phyloP scores from a whole-genome alignment of 495 filamentous ascomycete species.

The Penicillium angulare region DNA sequence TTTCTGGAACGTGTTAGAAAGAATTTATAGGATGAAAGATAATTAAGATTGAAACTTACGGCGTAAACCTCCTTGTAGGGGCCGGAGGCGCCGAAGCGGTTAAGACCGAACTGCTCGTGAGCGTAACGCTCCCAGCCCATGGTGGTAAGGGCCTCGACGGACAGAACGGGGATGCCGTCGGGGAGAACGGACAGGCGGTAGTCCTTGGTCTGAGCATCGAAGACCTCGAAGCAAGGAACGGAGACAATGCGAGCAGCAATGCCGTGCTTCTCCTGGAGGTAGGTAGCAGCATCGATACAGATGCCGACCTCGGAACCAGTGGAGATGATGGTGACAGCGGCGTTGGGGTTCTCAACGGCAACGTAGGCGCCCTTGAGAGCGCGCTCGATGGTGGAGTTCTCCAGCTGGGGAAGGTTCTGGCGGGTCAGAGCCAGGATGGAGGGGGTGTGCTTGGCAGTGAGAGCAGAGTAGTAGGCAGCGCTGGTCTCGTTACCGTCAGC shows the following conservation, averaged over 20 bases:
- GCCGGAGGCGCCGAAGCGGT: constrained; percentile 95
- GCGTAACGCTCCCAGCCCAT: constrained; percentile 97
- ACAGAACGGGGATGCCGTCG: constrained; percentile 90
- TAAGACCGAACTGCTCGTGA: constrained; percentile 98
- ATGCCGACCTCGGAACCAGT: constrained; percentile 96
- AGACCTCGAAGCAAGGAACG: constrained; percentile 95
- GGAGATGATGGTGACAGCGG: constrained; percentile 85
- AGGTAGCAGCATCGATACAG: constrained; percentile 85
- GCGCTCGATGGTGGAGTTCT: constrained; percentile 82
- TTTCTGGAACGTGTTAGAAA: constrained; percentile 57
- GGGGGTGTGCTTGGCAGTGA: constrained; percentile 89
- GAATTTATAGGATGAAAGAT: not conserved
- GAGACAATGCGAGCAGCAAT: constrained; percentile 91
- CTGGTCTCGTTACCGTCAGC: constrained; percentile 98
- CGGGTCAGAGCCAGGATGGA: constrained; percentile 91
- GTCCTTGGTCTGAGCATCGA: constrained; percentile 89
- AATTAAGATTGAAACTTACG: constrained; percentile 53
- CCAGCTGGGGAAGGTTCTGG: constrained; percentile 97
- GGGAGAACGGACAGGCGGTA: constrained; percentile 90
- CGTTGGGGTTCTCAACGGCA: constrained; percentile 76
- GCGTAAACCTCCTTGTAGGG: constrained; percentile 98
- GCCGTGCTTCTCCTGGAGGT: constrained; percentile 85
- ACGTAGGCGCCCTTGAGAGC: constrained; percentile 95
- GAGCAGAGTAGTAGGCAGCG: constrained; percentile 93
- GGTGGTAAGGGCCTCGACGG: constrained; percentile 92